A percentile compares a stretch with the other conserved stretches of the same genome.
Evolutionary conservation across 345 rosid species (phyloP).

Genomic region (Rhodamnia argentea): DNA sequence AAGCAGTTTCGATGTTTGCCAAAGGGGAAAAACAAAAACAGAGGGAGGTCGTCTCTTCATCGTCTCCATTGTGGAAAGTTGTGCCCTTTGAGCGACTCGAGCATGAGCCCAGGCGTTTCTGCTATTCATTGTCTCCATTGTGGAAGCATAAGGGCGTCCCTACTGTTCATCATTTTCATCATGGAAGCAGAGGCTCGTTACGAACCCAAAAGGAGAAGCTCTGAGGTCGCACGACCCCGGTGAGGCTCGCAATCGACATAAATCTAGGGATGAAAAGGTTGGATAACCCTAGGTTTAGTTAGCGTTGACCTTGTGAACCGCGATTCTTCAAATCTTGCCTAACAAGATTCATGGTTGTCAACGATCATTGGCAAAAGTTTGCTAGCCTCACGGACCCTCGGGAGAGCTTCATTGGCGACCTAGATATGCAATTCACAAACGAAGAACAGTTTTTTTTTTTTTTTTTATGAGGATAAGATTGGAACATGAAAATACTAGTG

Average conservation of each 20-base stretch:
- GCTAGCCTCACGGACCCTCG: too few relatives aligned
- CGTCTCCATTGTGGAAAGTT: fast-evolving
- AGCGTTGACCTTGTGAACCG: neutral
- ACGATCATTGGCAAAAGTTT: too few relatives aligned
- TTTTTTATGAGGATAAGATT: too few relatives aligned
- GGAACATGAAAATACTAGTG: too few relatives aligned
- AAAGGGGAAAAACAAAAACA: too few relatives aligned
- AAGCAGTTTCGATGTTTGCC: neutral
- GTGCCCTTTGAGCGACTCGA: too few relatives aligned
- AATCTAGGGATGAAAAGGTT: neutral
- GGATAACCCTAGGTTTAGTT: neutral
- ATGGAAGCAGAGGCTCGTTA: neutral
- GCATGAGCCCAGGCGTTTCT: neutral
- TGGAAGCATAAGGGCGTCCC: neutral
- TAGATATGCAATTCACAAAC: too few relatives aligned
- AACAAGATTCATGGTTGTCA: too few relatives aligned
- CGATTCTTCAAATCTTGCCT: too few relatives aligned
- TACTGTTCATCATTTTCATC: neutral
- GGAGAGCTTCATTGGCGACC: too few relatives aligned
- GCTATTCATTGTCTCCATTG: neutral
- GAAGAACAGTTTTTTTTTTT: too few relatives aligned
- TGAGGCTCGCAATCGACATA: neutral
- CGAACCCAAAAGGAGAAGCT: neutral
- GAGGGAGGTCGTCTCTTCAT: neutral
- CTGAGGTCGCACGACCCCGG: neutral